Evolutionary conservation across 2,329 filamentous ascomycete species (phyloP), one percentile per base, ranked within the genome.

Genomic region (Phyllachora maydis): DNA sequence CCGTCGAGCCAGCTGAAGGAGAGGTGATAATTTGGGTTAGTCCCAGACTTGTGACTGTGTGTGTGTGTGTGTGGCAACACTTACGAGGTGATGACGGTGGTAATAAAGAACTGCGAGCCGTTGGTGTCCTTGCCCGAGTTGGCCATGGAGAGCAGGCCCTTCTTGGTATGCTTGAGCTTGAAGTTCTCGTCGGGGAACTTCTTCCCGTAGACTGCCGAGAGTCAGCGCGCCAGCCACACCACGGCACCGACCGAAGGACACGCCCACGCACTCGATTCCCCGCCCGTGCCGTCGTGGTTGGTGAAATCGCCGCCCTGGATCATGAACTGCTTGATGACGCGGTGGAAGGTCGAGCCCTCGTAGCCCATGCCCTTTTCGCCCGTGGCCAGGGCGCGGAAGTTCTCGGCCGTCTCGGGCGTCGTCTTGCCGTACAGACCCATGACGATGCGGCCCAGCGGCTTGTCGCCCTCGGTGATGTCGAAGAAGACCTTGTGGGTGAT

Each of bases 401-500:
- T 77, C 53, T 70, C 64, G 18, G 51, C 44, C 11, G 68, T 74
- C 64, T 81, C 70, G 39, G 79, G 79, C 15, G 81, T 73, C 19
- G 77, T 85, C 61, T 79, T 81, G 52, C 78, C 79, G 45, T 88
- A 90, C 23, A 90, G 69, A 37, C 79, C 79, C 17, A 88, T 66
- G 35, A 79, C 71, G 36, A 90, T 61, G 31, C 74, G 68, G 30
- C 79, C 79, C 19, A 85, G 43, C 22, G 61, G 46, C 50, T 81
- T 59, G 33, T 78, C 78, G 41, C 73, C 79, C 41, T 81, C 70
- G 40, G 61, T 53, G 35, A 90, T 71, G 50, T 88, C 78, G 49
- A 90, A 85, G 62, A 68, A 88, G 52, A 88, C 81, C 69, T 91
- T 92, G 62, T 78, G 62, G 40, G 83, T 93, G 58, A 93, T 85